Evolutionary conservation across 768 basidiomycete genomes (phyloP).

Genomic region (Leccinum disarticulatum): DNA sequence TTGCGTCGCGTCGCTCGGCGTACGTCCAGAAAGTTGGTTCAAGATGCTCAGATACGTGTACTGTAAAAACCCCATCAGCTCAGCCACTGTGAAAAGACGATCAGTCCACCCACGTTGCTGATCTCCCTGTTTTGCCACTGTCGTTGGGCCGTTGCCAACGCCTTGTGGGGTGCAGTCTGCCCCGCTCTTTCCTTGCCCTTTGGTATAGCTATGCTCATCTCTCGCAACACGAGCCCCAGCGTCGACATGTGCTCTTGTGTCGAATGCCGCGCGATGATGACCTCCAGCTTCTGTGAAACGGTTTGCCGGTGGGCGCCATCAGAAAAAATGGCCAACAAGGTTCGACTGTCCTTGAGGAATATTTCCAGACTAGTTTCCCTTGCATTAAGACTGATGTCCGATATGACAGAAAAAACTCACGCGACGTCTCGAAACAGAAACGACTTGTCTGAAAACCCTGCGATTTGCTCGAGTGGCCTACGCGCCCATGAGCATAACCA

Average conservation of each 20-base stretch:
- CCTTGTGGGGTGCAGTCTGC: conserved; percentile 30
- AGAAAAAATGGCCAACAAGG: conserved; percentile 79
- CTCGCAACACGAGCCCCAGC: conserved; percentile 46
- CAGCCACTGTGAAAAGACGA: not conserved
- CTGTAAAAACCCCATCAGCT: conserved; percentile 36
- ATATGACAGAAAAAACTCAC: conserved; percentile 44
- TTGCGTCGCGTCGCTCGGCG: conserved; percentile 92
- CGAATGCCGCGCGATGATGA: conserved; percentile 43
- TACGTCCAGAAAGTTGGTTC: conserved; percentile 90
- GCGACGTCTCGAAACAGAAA: conserved; percentile 92
- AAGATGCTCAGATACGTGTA: conserved; percentile 87
- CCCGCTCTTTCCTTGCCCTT: conserved; percentile 19
- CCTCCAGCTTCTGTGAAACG: conserved; percentile 52
- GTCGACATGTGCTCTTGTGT: conserved; percentile 42
- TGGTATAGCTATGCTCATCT: conserved; percentile 29
- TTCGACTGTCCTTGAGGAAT: conserved; percentile 91
- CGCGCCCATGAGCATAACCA: not conserved
- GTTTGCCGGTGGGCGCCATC: conserved; percentile 64
- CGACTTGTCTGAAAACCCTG: conserved; percentile 74
- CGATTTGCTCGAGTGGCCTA: conserved; percentile 80
- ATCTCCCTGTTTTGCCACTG: conserved; percentile 91
- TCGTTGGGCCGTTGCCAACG: conserved; percentile 67
- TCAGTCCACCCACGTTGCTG: conserved; percentile 66
- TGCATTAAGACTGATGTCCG: not conserved
- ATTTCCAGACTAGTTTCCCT: conserved; percentile 66